Evolutionary conservation across 768 basidiomycete genomes (phyloP), one percentile per base, ranked within the genome.

Genomic region (Suillus discolor): DNA sequence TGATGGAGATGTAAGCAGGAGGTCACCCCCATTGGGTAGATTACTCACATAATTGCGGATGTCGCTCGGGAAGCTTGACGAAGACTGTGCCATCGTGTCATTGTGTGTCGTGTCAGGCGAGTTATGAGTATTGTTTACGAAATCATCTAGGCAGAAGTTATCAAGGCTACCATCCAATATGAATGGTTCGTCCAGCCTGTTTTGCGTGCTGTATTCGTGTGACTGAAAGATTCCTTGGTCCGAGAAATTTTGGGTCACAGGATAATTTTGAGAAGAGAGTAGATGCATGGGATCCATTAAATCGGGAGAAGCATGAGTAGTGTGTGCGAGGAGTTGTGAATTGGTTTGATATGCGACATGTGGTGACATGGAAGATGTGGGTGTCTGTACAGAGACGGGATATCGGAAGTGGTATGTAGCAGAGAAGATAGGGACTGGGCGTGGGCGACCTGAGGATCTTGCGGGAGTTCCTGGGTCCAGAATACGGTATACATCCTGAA

Each of bases 341-440:
- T 18, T 60, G 25, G 39, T 16, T 60, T 60, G 57, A 41, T 60
- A 60, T 60, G 59, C 11, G 25, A 42, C 28, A 11, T 60, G 25
- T 18, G 59, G 39, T 64, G 74, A 69, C 67, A 69, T 73, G 57
- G 67, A 28, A 18, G 73, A 51, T 45, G 68, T 63, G 38, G 65
- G 47, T 20, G 69, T 39, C 53, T 65, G 67, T 64, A 63, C 67
- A 31, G 69, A 57, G 38, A 68, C 44, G 5, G 77, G 71, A 66
- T 84, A 87, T 42, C 74, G 79, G 77, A 89, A 89, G 69, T 82
- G 84, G 74, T 88, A 89, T 64, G 82, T 80, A 11, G 87, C 87
- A 15, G 85, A 86, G 75, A 88, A 89, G 62, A 87, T 76, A 42
- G 79, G 66, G 1, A 75, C 70, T 20, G 68, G 73, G 9, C 68